Evolutionary conservation across 2,329 filamentous ascomycete genomes (phyloP).

Genomic region (Ceratocystiopsis sp.): DNA sequence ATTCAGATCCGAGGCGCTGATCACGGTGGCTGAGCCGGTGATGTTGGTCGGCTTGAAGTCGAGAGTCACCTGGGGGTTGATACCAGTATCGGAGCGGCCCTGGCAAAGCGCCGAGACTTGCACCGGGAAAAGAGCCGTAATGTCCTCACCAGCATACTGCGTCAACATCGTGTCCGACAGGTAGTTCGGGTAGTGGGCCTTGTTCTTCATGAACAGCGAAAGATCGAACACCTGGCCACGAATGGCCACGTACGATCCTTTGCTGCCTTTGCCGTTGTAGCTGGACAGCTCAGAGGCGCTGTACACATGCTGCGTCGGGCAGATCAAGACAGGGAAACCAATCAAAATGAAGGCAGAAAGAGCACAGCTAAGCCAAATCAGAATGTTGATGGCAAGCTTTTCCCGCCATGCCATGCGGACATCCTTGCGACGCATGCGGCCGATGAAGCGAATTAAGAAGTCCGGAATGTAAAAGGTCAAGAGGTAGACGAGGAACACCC

Average conservation of each 20-base stretch:
- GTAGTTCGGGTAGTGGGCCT: slow-evolving; percentile 58
- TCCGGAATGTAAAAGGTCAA: slow-evolving; percentile 84
- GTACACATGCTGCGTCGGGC: slow-evolving; percentile 79
- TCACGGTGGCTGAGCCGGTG: slow-evolving; percentile 45
- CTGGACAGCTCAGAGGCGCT: slow-evolving; percentile 58
- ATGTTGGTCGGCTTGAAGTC: slow-evolving; percentile 69
- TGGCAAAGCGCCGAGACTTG: slow-evolving; percentile 87
- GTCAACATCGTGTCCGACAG: slow-evolving; percentile 46
- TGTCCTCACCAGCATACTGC: slow-evolving; percentile 74
- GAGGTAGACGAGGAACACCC: slow-evolving; percentile 68
- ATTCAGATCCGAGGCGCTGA: slow-evolving; percentile 54
- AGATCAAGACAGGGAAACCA: slow-evolving; percentile 72
- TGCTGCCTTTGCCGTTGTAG: slow-evolving; percentile 53
- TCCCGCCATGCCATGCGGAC: slow-evolving; percentile 88
- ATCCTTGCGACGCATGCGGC: slow-evolving; percentile 82
- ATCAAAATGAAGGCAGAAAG: slow-evolving; percentile 79
- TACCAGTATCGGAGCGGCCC: slow-evolving; percentile 47
- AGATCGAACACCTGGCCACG: slow-evolving; percentile 84
- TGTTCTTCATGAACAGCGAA: slow-evolving; percentile 47
- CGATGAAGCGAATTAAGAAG: slow-evolving; percentile 57
- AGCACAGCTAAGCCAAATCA: slow-evolving; percentile 80
- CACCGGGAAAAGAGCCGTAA: slow-evolving; percentile 78
- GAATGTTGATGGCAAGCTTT: slow-evolving; percentile 92
- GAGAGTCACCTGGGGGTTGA: slow-evolving; percentile 59
- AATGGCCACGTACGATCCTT: slow-evolving; percentile 57